A percentile compares a stretch with the other conserved stretches of the same genome.
phyloP scores from a whole-genome alignment of 495 filamentous ascomycete genomes.

The Xanthoparmelia taractica region DNA sequence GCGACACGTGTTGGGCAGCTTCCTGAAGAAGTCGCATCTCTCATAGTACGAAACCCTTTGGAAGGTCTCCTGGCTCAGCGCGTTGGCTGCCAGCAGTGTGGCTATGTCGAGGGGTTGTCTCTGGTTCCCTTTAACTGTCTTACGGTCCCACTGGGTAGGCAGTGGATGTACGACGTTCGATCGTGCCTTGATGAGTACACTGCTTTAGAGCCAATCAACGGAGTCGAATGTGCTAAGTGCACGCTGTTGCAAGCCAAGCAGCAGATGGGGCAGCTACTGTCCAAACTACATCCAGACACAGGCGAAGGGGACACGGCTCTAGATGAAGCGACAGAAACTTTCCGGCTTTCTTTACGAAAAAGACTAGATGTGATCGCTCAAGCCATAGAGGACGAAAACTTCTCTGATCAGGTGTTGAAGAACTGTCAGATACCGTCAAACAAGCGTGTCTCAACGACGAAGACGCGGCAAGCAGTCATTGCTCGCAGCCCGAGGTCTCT shows the following conservation, averaged over 20 bases:
- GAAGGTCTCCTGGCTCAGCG: slow-evolving; percentile 85
- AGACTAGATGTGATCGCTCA: slow-evolving; percentile 56
- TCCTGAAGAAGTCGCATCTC: slow-evolving; percentile 21
- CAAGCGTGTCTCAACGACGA: slow-evolving; percentile 60
- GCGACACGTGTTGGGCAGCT: slow-evolving; percentile 8
- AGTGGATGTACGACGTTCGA: slow-evolving; percentile 52
- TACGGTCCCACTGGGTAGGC: slow-evolving; percentile 66
- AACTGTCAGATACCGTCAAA: slow-evolving; percentile 68
- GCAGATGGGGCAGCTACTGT: slow-evolving; percentile 43
- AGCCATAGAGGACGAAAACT: slow-evolving; percentile 71
- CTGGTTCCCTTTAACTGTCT: slow-evolving; percentile 91
- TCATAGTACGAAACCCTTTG: slow-evolving; percentile 54
- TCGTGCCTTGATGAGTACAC: slow-evolving; percentile 83
- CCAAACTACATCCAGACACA: not conserved
- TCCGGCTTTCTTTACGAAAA: slow-evolving; percentile 33
- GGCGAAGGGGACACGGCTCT: not conserved
- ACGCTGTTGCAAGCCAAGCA: slow-evolving; percentile 55
- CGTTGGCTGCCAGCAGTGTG: slow-evolving; percentile 80
- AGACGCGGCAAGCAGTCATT: slow-evolving; percentile 82
- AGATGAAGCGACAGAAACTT: slow-evolving; percentile 26
- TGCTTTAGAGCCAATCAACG: slow-evolving; percentile 71
- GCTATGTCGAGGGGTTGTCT: slow-evolving; percentile 75
- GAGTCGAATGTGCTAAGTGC: slow-evolving; percentile 87
- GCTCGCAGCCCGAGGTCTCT: slow-evolving; percentile 71
- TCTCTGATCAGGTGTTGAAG: slow-evolving; percentile 62